Percentiles rank a stretch among this genome's conserved stretches.
These are phyloP conservation scores for Salicornia ramosissima DNA, from an alignment of 148 eudicot species.

Conservation along the genomic window DNA sequence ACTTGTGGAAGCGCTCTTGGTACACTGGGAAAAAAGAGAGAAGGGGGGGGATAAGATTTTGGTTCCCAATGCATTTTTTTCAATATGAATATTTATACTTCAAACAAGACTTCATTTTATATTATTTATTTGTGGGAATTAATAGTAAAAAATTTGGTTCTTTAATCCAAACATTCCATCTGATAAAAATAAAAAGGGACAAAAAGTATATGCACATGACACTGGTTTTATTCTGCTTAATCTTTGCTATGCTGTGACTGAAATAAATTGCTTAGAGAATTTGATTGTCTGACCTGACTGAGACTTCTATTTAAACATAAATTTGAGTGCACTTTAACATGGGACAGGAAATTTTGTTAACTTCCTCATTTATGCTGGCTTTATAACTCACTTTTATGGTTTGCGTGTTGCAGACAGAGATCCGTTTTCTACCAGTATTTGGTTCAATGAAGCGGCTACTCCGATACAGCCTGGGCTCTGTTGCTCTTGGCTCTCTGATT, in stretches of 20 bases:
- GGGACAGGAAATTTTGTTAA: neutral
- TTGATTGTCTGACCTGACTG: neutral
- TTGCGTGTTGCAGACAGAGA: constrained; percentile 51
- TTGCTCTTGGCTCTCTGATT: constrained; percentile 82
- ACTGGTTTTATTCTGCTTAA: neutral
- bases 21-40: too few species aligned
- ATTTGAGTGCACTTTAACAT: neutral
- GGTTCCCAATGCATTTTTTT: too few species aligned
- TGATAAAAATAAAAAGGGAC: too few species aligned
- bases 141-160: too few species aligned
- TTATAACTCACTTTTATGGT: constrained; percentile 5
- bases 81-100: too few species aligned
- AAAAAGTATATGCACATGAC: too few species aligned
- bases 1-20: too few species aligned
- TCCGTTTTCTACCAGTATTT: constrained; percentile 89
- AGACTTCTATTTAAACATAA: neutral
- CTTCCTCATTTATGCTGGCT: neutral
- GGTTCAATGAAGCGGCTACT: constrained; percentile 84
- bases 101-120: too few species aligned
- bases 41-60: too few species aligned
- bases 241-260: neutral
- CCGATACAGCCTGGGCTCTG: constrained; percentile 79
- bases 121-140: too few species aligned
- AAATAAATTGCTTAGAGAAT: neutral
- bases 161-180: too few species aligned